Base-by-base conservation (phyloP, 1,139 yeast species). In the Geotrichum klebahnii region DNA sequence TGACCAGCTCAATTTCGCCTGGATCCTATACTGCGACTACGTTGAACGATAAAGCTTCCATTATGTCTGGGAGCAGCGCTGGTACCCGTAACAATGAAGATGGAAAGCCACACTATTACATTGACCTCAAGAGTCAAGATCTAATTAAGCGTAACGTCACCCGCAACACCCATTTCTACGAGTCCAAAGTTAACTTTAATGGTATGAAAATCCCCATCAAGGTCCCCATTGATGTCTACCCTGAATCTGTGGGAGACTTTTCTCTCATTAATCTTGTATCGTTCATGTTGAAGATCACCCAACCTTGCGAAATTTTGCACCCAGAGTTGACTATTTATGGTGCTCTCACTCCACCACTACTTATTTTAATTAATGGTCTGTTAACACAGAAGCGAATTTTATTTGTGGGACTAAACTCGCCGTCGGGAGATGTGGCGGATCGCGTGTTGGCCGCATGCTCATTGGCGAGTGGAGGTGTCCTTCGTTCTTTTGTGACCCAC, bases 351-450 rank as follows among this genome's bases (percentile, higher is more conserved):
- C 85, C 84, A 1, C 78, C 83, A 1, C 71, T 80, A 5, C 73
- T 80, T 28, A 70, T 78, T 5, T 68, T 81, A 48, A 76, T 81
- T 39, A 77, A 79, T 58, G 83, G 82, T 1, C 63, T 81, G 37
- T 66, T 81, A 47, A 78, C 84, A 0, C 83, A 82, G 26, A 79
- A 79, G 57, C 73, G 76, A 48, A 71, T 80, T 46, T 64, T 81
- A 29, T 72, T 80, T 52, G 62, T 80, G 50, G 81, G 84, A 50
- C 76, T 78, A 58, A 79, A 78, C 40, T 72, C 76, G 41, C 73
- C 81, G 0, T 74, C 83, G 2, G 76, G 78, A 2, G 74, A 73
- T 57, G 80, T 81, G 17, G 75, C 80, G 46, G 82, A 79, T 60
- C 75, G 73, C 52, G 73, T 80, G 0, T 67, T 80, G 45, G 75